Conservation (phyloP, 2,329 filamentous ascomycete genomes). For the Metarhizium guizhouense region DNA sequence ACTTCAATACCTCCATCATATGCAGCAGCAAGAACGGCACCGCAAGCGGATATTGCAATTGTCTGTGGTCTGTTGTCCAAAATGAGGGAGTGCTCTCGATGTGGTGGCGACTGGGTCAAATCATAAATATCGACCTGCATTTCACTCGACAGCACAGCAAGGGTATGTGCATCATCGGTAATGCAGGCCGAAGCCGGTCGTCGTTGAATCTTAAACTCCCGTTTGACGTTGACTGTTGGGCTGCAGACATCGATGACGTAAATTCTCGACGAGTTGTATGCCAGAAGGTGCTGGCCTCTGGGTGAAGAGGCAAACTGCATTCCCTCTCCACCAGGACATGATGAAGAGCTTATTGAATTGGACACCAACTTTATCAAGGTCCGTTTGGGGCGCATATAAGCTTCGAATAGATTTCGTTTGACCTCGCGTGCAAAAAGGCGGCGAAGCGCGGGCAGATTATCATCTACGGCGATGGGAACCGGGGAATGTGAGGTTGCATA, state of each 20-base stretch:
- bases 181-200: constrained; percentile 71
- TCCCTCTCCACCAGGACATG: constrained; percentile 73
- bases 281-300: constrained; percentile 63
- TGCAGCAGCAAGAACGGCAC: constrained; percentile 72
- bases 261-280: constrained; percentile 78
- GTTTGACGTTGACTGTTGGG: constrained; percentile 52
- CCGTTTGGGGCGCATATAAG: constrained; percentile 59
- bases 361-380: constrained; percentile 75
- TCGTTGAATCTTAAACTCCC: constrained; percentile 72
- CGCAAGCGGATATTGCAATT: constrained; percentile 73
- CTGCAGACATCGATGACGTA: constrained; percentile 64
- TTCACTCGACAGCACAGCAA: constrained; percentile 73
- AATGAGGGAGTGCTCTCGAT: constrained; percentile 63
- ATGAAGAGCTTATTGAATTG: constrained; percentile 74
- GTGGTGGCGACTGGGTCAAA: constrained; percentile 54
- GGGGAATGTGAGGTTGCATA: constrained; percentile 41
- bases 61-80: constrained; percentile 71
- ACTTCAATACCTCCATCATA: constrained; percentile 88
- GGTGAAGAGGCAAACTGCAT: constrained; percentile 78
- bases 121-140: constrained; percentile 85
- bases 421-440: constrained; percentile 59
- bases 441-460: constrained; percentile 52
- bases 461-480: constrained; percentile 29
- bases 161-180: constrained; percentile 63
- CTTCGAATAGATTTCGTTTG: constrained; percentile 69